Percentiles rank a stretch among this genome's conserved stretches.
These are phyloP conservation scores for Beta lomatogona DNA, from an alignment of 179 eudicot genomes.

Conservation along the genomic window DNA sequence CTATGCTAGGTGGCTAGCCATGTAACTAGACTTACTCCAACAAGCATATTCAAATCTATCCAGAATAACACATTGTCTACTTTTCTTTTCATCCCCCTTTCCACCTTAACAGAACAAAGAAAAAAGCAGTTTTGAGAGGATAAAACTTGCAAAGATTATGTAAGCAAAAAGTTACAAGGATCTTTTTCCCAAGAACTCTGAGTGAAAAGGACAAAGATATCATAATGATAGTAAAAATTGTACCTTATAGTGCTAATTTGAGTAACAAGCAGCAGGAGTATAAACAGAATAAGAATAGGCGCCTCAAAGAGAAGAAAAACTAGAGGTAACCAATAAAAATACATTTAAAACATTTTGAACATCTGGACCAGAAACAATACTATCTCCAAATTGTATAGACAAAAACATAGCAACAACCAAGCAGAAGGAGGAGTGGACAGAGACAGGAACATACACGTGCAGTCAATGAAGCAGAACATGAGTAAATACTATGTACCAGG, in stretches of 20 bases:
- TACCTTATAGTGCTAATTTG: neutral
- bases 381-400: too few relatives aligned
- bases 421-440: too few relatives aligned
- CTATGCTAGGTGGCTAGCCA: neutral
- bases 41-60: neutral
- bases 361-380: too few relatives aligned
- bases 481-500: too few relatives aligned
- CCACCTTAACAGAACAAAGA: too few relatives aligned
- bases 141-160: too few relatives aligned
- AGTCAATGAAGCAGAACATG: too few relatives aligned
- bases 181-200: neutral
- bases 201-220: neutral
- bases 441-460: too few relatives aligned
- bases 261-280: neutral
- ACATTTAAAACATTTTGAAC: too few relatives aligned
- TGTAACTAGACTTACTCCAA: neutral
- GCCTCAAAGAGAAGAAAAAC: neutral
- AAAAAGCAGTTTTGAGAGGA: too few relatives aligned
- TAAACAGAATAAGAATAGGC: neutral
- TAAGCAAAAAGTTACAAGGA: neutral
- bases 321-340: neutral
- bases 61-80: neutral
- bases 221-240: neutral
- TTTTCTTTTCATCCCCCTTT: neutral
- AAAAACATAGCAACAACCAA: too few relatives aligned